Evolutionary conservation across 352 stramenopile genomes (phyloP).

Genomic region (Thalassiosira livingstoniorum): DNA sequence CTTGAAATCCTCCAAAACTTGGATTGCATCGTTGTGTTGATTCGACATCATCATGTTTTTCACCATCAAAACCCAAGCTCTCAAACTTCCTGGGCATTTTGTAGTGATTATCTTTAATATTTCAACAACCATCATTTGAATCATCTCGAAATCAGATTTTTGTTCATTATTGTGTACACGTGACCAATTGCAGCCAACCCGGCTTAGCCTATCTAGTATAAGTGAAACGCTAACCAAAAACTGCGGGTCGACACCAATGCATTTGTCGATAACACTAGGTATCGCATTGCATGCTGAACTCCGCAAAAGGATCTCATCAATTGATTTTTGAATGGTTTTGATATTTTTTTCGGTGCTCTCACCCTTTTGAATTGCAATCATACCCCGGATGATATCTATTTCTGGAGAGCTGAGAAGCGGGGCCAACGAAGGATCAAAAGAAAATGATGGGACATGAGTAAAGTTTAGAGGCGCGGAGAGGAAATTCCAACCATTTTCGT

Average conservation of each 20-base stretch:
- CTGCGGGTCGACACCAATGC: background rate
- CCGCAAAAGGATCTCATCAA: background rate
- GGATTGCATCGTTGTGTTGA: background rate
- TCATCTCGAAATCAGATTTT: too few relatives aligned
- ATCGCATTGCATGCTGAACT: background rate
- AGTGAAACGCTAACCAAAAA: too few relatives aligned
- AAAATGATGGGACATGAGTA: too few relatives aligned
- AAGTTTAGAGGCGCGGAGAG: too few relatives aligned
- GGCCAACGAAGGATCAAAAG: too few relatives aligned
- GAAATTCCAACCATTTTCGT: too few relatives aligned
- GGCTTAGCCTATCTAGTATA: too few relatives aligned
- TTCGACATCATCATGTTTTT: background rate
- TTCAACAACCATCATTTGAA: too few relatives aligned
- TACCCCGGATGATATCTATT: background rate
- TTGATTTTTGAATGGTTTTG: background rate
- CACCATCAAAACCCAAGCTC: background rate
- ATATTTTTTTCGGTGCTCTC: background rate
- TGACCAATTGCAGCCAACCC: too few relatives aligned
- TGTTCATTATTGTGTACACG: too few relatives aligned
- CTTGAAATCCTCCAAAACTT: background rate
- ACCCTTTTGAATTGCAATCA: background rate
- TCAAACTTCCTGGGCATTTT: background rate
- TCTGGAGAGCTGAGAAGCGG: background rate
- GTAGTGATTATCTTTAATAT: too few relatives aligned
- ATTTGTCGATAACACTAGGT: background rate